Base-by-base conservation (phyloP, 23 red algal species). In the Gracilariopsis chorda region DNA sequence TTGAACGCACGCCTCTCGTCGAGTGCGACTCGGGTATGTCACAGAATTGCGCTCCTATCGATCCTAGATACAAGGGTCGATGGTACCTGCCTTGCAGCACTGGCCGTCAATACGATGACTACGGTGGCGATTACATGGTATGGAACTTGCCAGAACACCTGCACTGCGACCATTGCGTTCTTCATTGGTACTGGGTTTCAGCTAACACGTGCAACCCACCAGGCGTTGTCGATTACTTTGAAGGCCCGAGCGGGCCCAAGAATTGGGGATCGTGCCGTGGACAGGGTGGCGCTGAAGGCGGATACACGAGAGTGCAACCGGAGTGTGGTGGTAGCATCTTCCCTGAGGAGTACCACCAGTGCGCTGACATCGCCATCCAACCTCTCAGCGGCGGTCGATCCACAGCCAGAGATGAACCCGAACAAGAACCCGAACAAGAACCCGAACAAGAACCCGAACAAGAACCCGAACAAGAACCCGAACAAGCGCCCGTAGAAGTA, bases 121-220 rank as follows among this genome's bases (percentile, higher is more conserved):
- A 48, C 16, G 75, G 63, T 39, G 40, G 70, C 20, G 74, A 46
- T 42, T 13, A 80, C 21, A 68, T 65, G 73, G 36, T 91, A 11
- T 81, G 51, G 30, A 29, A 46, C 19, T 73, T 80, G 2, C 87
- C 73, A 6, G 1, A 35, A 37, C 70, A 80, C 30, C 41, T 91
- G 49, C 44, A 48, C n/a, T 91, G 87, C 46, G 33, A 34, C 7
- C 87, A 91, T 41, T 91, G 87, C 43, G 87, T 91, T 19, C 57
- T 91, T 7, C 87, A 91, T 24, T 91, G 67, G 67, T 79, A 80
- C 40, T 91, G 87, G 87, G 74, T 65, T 9, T 44, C 87, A 10
- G 51, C 49, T 24, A 91, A 80, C 36, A 48, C 24, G 56, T 91
- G 87, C 74, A 91, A 91, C 41, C 87, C 87, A 36, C 69, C 87